phyloP scores from a whole-genome alignment of 129 eudicot species.

The Erigeron canadensis region DNA sequence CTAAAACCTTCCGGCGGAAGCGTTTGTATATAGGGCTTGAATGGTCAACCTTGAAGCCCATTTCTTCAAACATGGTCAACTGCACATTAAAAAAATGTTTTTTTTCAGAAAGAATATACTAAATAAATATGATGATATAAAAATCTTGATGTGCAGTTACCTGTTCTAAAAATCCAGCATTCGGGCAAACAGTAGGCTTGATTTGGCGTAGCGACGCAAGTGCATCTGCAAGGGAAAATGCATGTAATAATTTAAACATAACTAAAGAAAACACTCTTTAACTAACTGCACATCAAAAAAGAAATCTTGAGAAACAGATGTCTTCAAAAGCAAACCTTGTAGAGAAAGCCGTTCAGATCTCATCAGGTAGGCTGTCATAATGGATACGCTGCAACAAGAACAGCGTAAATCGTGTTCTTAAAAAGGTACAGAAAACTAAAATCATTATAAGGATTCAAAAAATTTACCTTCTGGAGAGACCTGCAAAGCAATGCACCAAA shows the following conservation, averaged over 20 bases:
- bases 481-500: slow-evolving; percentile 98
- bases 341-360: slow-evolving; percentile 72
- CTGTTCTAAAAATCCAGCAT: slow-evolving; percentile 97
- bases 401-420: slow-evolving; percentile 53
- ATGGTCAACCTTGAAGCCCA: slow-evolving; percentile 94
- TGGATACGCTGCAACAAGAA: slow-evolving; percentile 94
- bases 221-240: slow-evolving; percentile 53
- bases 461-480: slow-evolving; percentile 89
- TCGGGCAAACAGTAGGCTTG: slow-evolving; percentile 79
- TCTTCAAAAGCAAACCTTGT: slow-evolving; percentile 56
- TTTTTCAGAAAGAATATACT: too few relatives aligned
- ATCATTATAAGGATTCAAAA: slow-evolving; percentile 27
- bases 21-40: slow-evolving; percentile 78
- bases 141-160: slow-evolving; percentile 31
- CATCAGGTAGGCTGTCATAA: slow-evolving; percentile 93
- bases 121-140: too few relatives aligned
- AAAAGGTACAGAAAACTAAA: slow-evolving; percentile 38
- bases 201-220: slow-evolving; percentile 75
- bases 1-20: slow-evolving; percentile 73
- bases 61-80: slow-evolving; percentile 96
- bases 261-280: neutral
- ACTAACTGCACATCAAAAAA: neutral
- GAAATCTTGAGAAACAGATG: slow-evolving; percentile 1
- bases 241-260: neutral
- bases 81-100: slow-evolving; percentile 33